Evolutionary conservation across 176 grass and related monocot genomes (phyloP), one percentile per base, ranked within the genome.

Genomic region (Eragrostis nindensis): DNA sequence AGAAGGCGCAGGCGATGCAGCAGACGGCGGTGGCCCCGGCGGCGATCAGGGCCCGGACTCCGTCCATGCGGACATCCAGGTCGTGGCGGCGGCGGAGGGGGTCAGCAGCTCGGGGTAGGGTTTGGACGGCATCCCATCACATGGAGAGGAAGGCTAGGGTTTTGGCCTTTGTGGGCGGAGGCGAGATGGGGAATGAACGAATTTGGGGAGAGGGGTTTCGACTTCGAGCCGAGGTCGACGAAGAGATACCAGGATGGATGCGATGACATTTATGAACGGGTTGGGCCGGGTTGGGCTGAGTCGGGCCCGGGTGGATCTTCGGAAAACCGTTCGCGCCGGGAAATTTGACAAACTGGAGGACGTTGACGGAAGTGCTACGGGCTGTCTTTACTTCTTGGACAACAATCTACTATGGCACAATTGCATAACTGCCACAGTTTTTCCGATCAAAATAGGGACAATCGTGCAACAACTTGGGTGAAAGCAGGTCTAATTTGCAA

Each of bases 1-100:
- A 95, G 70, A 86, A 69, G 60, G 90, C 88, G 70, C 80, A 86
- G 72, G 77, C 19, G 50, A 90, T 45, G 70, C 86, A 94, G 80
- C 87, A 95, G 76, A 95, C 66, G 18, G 92, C 87, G 71, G 84
- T 90, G 67, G 88, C 86, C 74, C 86, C 92, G 62, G 88, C 70
- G 61, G 92, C 88, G 92, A 98, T 98, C 90, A 98, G 82, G 70
- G 88, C 83, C 41, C 79, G 90, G 82, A 68, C 50, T 42, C 69
- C 81, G 82, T 89, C 90, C 96, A 98, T 98, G 84, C 72, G 46
- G 69, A 89, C 83, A 89, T 89, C 87, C 78, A 89, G 78, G 78
- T 57, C 40, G 70, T 55, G 19, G 67, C 73, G 29, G 78, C 77
- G 54, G 75, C 44, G 66, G 60, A n/a, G 25, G 63, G 8, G 47